A percentile compares a stretch with the other conserved stretches of the same genome.
phyloP scores from a whole-genome alignment of 164 flowering plant species.

The Cinnamomum chago region DNA sequence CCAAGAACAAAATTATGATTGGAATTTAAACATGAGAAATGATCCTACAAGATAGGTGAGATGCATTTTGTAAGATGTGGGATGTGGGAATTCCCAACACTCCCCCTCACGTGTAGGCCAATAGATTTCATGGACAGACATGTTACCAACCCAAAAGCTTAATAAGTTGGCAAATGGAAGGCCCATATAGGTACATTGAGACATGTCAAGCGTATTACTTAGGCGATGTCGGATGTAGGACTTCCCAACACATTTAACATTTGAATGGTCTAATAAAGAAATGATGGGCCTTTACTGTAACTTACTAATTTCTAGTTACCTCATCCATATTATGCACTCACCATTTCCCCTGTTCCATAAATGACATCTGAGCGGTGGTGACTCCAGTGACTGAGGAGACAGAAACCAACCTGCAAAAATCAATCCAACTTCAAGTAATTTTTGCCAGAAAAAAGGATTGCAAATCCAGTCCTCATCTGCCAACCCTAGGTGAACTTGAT shows the following conservation, averaged over 20 bases:
- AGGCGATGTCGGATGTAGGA: no score
- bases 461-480: no score
- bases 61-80: no score
- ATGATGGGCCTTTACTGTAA: not conserved
- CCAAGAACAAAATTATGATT: not conserved
- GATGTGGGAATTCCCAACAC: not conserved
- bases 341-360: conserved; percentile 20
- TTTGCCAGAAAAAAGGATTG: no score
- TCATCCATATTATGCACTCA: conserved; percentile 8
- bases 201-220: no score
- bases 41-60: not conserved
- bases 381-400: conserved; percentile 22
- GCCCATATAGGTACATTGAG: not conserved
- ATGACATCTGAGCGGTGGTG: conserved; percentile 7
- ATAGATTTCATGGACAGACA: not conserved
- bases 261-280: not conserved
- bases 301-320: not conserved
- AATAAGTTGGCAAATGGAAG: no score
- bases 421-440: not conserved
- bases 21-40: not conserved
- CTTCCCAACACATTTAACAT: not conserved
- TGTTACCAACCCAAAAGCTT: not conserved
- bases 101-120: not conserved
- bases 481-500: no score
- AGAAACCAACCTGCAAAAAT: conserved; percentile 7